Evolutionary conservation across 2,329 filamentous ascomycete genomes (phyloP).

Genomic region (Pseudogymnoascus sp.): DNA sequence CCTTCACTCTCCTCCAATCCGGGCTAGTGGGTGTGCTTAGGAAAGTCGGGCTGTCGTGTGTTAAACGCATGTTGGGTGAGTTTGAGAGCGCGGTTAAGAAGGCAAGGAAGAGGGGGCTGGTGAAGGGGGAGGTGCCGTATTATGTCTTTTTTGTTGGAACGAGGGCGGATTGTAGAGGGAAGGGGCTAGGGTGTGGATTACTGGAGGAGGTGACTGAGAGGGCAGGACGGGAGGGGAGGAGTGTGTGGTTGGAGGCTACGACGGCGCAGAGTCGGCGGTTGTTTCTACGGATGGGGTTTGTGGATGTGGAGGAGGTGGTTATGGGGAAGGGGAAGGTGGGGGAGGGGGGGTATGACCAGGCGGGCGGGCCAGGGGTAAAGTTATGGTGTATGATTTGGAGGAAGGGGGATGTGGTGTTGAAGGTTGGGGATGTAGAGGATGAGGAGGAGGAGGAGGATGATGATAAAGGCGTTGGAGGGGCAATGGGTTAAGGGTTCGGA

Average conservation of each 20-base stretch:
- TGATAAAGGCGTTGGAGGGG: not conserved
- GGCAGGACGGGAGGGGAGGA: constrained; percentile 11
- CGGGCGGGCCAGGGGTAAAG: not conserved
- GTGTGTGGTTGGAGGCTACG: constrained; percentile 18
- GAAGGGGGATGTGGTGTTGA: not conserved
- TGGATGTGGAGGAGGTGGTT: constrained; percentile 13
- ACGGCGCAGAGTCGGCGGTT: constrained; percentile 11
- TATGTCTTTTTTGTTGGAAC: constrained; percentile 20
- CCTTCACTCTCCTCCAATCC: constrained; percentile 13
- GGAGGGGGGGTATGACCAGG: not conserved
- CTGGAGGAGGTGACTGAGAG: constrained; percentile 13
- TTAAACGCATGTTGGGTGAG: constrained; percentile 15
- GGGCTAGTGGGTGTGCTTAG: constrained; percentile 15
- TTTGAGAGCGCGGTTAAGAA: not conserved
- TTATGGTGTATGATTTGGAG: not conserved
- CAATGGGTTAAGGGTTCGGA: not conserved
- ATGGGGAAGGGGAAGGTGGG: constrained; percentile 15
- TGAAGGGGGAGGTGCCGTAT: constrained; percentile 12
- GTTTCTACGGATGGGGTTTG: constrained; percentile 16
- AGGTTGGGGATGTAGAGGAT: not conserved
- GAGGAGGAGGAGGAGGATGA: not conserved
- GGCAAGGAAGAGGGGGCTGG: not conserved
- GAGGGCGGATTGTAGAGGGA: not conserved
- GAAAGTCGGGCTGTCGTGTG: constrained; percentile 14
- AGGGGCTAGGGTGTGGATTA: constrained; percentile 11